A percentile compares a stretch with the other conserved stretches of the same genome.
phyloP scores from a whole-genome alignment of 441 rosid genomes.

The Melastoma candidum region DNA sequence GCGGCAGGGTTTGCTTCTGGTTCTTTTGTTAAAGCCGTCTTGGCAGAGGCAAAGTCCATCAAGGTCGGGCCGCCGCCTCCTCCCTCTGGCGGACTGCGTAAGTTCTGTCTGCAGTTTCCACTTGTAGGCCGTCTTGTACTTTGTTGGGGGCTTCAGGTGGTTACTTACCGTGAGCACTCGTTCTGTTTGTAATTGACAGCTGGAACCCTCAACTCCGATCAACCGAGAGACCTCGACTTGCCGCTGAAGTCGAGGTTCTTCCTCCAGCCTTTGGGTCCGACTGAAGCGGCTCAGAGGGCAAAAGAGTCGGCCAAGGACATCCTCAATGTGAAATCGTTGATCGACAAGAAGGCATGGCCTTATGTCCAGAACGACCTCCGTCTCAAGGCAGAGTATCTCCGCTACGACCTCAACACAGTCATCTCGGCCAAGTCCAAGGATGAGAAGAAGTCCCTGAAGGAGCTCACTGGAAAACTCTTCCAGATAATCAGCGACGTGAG shows the following conservation, averaged over 20 bases:
- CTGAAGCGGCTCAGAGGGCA: conserved; percentile 68
- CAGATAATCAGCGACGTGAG: conserved; percentile 55
- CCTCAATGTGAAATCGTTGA: conserved; percentile 51
- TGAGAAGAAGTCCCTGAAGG: conserved; percentile 61
- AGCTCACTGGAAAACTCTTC: conserved; percentile 77
- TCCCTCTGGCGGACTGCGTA: conserved; percentile 90
- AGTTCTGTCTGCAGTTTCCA: conserved; percentile 16
- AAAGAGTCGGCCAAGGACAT: conserved; percentile 90
- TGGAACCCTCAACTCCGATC: conserved; percentile 80
- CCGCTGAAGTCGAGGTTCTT: conserved; percentile 59
- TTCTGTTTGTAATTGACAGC: conserved; percentile 30
- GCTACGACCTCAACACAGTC: conserved; percentile 82
- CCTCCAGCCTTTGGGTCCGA: conserved; percentile 60
- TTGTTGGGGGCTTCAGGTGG: too few species aligned
- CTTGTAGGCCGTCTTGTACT: too few species aligned
- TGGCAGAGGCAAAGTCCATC: conserved; percentile 66
- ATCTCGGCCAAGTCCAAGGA: conserved; percentile 64
- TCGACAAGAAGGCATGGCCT: conserved; percentile 94
- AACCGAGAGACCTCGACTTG: conserved; percentile 60
- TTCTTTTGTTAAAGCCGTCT: conserved; percentile 56
- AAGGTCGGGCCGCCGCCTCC: conserved; percentile 80
- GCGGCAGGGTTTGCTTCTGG: conserved; percentile 67
- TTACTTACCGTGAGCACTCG: too few species aligned
- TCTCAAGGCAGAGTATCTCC: conserved; percentile 59
- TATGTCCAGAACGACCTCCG: conserved; percentile 87